Evolutionary conservation across 805 yeast genomes (phyloP).

Genomic region (Saturnispora saitoi): DNA sequence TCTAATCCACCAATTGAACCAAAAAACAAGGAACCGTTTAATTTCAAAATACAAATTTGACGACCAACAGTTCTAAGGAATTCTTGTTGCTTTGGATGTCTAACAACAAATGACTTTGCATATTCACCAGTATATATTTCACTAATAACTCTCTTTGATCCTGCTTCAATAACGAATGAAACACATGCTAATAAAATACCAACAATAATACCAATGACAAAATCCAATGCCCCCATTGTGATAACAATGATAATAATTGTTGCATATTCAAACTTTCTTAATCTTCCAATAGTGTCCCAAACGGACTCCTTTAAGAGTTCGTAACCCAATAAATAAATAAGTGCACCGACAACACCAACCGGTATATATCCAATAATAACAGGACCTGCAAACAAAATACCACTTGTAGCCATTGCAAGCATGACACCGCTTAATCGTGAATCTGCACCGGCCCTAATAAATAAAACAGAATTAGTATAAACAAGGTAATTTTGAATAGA

Average conservation of each 20-base stretch:
- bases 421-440: slow-evolving; percentile 82
- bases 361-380: slow-evolving; percentile 91
- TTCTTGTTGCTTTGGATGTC: slow-evolving; percentile 84
- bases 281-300: slow-evolving; percentile 72
- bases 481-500: slow-evolving; percentile 92
- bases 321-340: slow-evolving; percentile 84
- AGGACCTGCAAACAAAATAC: slow-evolving; percentile 83
- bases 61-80: slow-evolving; percentile 80
- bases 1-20: slow-evolving; percentile 95
- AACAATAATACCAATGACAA: slow-evolving; percentile 83
- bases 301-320: slow-evolving; percentile 83
- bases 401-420: slow-evolving; percentile 72
- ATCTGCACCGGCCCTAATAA: slow-evolving; percentile 92
- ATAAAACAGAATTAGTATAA: slow-evolving; percentile 85
- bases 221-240: slow-evolving; percentile 93
- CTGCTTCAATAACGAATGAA: slow-evolving; percentile 91
- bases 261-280: slow-evolving; percentile 67
- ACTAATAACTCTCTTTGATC: slow-evolving; percentile 70
- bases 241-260: slow-evolving; percentile 83
- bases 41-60: slow-evolving; percentile 79
- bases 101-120: slow-evolving; percentile 84
- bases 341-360: slow-evolving; percentile 89
- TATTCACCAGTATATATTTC: slow-evolving; percentile 80
- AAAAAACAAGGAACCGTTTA: slow-evolving; percentile 85
- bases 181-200: slow-evolving; percentile 89